phyloP scores from a whole-genome alignment of 1,284 basidiomycete genomes.

The Taiwanofungus camphoratus region DNA sequence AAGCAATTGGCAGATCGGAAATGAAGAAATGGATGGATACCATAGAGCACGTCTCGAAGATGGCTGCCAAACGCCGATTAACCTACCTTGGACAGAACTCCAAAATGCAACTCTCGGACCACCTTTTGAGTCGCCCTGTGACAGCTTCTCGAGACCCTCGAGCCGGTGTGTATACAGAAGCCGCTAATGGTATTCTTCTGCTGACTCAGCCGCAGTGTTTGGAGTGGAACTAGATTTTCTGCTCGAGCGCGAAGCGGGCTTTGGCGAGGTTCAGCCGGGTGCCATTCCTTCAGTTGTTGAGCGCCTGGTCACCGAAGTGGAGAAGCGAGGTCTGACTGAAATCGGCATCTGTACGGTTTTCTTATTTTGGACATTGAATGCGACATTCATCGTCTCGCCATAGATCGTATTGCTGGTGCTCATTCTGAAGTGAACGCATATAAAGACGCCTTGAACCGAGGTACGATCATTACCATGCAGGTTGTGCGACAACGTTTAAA shows the following conservation, averaged over 20 bases:
- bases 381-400: conserved; percentile 6
- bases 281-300: conserved; percentile 61
- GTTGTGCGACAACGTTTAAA: background rate
- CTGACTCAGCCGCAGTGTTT: conserved; percentile 48
- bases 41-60: conserved; percentile 62
- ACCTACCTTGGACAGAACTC: conserved; percentile 73
- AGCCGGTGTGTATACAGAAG: conserved; percentile 44
- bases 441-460: conserved; percentile 69
- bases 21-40: conserved; percentile 72
- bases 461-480: conserved; percentile 27
- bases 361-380: too few species aligned
- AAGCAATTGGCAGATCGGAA: conserved; percentile 61
- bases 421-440: conserved; percentile 60
- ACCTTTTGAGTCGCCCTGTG: conserved; percentile 48
- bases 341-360: conserved; percentile 80
- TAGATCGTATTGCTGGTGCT: conserved; percentile 81
- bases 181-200: background rate
- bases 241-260: conserved; percentile 55
- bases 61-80: conserved; percentile 69
- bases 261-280: conserved; percentile 44
- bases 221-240: conserved; percentile 69
- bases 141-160: conserved; percentile 46
- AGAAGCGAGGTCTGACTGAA: conserved; percentile 68
- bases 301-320: conserved; percentile 62
- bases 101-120: conserved; percentile 64